Conservation (phyloP, 345 rosid genomes). For the Syzygium aromaticum region DNA sequence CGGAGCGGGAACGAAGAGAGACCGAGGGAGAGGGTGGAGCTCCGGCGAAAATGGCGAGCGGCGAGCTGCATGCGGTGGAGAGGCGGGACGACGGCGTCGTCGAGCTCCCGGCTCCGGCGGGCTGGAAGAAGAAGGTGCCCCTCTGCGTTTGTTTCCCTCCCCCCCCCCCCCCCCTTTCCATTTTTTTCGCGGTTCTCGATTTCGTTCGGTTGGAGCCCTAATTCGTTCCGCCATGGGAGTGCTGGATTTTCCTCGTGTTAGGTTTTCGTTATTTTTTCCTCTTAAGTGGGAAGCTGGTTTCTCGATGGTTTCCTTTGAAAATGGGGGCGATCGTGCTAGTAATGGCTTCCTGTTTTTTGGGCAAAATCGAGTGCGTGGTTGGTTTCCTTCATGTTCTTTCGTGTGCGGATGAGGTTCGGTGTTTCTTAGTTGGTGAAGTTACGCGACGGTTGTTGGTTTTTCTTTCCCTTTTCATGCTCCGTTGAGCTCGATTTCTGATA, state of each 20-base stretch:
- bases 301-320: neutral
- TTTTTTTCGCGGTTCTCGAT: neutral
- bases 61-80: neutral
- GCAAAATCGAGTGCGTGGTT: neutral
- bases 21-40: neutral
- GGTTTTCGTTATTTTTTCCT: neutral
- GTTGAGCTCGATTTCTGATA: neutral
- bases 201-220: neutral
- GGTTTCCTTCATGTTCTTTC: neutral
- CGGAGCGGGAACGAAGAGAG: neutral
- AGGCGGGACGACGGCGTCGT: neutral
- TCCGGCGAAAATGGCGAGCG: constrained; percentile 4
- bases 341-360: neutral
- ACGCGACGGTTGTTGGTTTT: neutral
- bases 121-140: constrained; percentile 8
- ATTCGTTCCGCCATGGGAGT: neutral
- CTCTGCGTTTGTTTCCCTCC: neutral
- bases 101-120: constrained; percentile 8
- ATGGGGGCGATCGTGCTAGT: neutral
- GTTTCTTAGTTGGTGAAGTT: neutral
- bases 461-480: neutral
- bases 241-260: neutral
- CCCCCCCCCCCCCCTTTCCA: neutral
- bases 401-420: neutral
- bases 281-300: neutral